Percentiles rank a stretch among this genome's conserved stretches.
Conservation (phyloP, 441 rosid species). For the Gossypium trilobum region DNA sequence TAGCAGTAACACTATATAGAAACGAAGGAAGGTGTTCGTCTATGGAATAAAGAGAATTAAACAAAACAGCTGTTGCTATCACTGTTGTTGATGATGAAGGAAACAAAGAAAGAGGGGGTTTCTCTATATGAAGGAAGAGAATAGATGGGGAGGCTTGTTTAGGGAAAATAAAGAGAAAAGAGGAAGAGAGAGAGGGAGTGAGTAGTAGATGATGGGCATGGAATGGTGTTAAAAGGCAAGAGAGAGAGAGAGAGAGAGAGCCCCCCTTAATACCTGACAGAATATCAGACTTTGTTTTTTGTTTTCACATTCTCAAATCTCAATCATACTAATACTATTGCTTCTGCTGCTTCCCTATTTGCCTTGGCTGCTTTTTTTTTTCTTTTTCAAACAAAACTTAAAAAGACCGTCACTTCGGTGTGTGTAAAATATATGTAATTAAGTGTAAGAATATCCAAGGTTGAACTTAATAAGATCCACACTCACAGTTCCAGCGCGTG, state of each 20-base stretch:
- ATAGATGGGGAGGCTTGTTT: neutral
- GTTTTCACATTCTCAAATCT: conserved; percentile 20
- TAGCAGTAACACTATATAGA: conserved; percentile 1
- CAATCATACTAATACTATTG: neutral
- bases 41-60: conserved; percentile 14
- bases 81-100: neutral
- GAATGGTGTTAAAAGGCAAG: conserved; percentile 17
- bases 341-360: neutral
- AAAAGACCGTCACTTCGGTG: conserved; percentile 1
- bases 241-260: neutral
- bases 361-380: neutral
- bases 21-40: conserved; percentile 16
- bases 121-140: neutral
- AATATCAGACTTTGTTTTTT: conserved; percentile 37
- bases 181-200: neutral
- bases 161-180: neutral
- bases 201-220: conserved; percentile 20
- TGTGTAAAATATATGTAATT: neutral
- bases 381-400: neutral
- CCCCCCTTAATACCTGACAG: conserved; percentile 67
- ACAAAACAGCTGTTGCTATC: neutral
- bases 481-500: conserved; percentile 17
- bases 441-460: neutral
- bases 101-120: neutral
- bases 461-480: neutral